Evolutionary conservation across 495 filamentous ascomycete species (phyloP), one percentile per base, ranked within the genome.

Genomic region (Penicillium angulare): DNA sequence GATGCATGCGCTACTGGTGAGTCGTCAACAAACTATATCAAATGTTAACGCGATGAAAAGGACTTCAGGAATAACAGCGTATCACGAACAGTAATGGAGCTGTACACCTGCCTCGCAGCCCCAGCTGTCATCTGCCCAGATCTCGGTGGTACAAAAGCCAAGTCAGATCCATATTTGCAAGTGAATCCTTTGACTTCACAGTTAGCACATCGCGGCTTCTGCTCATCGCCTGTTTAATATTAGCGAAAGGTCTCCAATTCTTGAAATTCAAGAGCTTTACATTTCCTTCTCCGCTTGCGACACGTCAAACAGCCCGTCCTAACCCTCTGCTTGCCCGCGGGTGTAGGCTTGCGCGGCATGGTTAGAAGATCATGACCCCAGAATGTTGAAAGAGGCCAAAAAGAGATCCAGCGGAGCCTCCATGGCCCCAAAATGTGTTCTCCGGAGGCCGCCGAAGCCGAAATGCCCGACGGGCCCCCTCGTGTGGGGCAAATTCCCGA

Each of bases 341-440:
- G 61, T 13, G 61, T 64, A 43, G 59, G 59, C 49, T 64, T 64
- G 8, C 61, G 44, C 13, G 61, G 59, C 61, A 64, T 64, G 26
- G 10, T 52, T 52, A 34, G 24, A 42, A n/a, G 42, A 49, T 46
- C 49, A 56, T 56, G 46, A 50, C 50, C 45, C 48, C 59, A 48
- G 53, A 50, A 38, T 41, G 52, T 44, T 33, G 21, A 36, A 40
- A 41, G 40, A 42, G 27, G 38, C 34, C 26, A 49, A 59, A 61
- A 40, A 16, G 47, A 42, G 20, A 40, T 33, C 32, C 26, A 44
- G 55, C 61, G 58, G 54, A 59, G 61, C 61, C 43, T 39, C 15
- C 18, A 21, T 49, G 39, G 21, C 12, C 55, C 59, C 36, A 43
- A 58, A 46, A 39, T 26, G 36, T 52, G 38, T 15, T 50, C 21